Conservation (phyloP, 169 alveolate species). For the Cryptosporidium meleagridis region DNA sequence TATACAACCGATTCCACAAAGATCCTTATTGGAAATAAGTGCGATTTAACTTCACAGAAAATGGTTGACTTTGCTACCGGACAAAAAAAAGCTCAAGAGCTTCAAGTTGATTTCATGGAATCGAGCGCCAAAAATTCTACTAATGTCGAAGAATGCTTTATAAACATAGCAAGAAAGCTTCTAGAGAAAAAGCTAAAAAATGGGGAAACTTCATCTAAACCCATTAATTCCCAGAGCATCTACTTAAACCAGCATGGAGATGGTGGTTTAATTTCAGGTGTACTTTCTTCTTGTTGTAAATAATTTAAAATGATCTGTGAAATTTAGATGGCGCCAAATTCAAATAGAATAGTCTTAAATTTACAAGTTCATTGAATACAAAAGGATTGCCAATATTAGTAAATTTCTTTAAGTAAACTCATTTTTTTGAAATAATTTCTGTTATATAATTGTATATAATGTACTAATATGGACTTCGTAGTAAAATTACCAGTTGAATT, state of each 20-base stretch:
- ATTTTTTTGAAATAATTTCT: not conserved
- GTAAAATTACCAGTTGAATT: conserved; percentile 50
- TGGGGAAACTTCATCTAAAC: conserved; percentile 12
- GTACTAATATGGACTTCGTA: conserved; percentile 41
- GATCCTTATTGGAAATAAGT: conserved; percentile 95
- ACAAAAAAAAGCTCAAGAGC: conserved; percentile 52
- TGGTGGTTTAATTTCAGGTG: conserved; percentile 9
- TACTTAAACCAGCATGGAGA: conserved; percentile 10
- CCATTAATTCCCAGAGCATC: conserved; percentile 1
- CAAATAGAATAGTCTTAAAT: not conserved
- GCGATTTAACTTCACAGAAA: conserved; percentile 84
- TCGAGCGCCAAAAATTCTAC: conserved; percentile 72
- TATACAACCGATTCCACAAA: conserved; percentile 93
- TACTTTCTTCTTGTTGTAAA: conserved; percentile 60
- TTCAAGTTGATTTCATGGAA: conserved; percentile 59
- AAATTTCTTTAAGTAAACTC: not conserved
- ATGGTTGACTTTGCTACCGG: conserved; percentile 44
- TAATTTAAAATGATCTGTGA: not conserved
- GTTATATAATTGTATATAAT: not conserved
- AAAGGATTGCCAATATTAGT: not conserved
- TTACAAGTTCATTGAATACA: conserved; percentile 3
- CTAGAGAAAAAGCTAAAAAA: conserved; percentile 42
- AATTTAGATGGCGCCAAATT: conserved; percentile 60
- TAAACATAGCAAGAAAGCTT: conserved; percentile 49
- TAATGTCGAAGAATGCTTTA: conserved; percentile 67